Evolutionary conservation across 805 yeast species (phyloP), one percentile per base, ranked within the genome.

Genomic region (Lachancea mirantina): DNA sequence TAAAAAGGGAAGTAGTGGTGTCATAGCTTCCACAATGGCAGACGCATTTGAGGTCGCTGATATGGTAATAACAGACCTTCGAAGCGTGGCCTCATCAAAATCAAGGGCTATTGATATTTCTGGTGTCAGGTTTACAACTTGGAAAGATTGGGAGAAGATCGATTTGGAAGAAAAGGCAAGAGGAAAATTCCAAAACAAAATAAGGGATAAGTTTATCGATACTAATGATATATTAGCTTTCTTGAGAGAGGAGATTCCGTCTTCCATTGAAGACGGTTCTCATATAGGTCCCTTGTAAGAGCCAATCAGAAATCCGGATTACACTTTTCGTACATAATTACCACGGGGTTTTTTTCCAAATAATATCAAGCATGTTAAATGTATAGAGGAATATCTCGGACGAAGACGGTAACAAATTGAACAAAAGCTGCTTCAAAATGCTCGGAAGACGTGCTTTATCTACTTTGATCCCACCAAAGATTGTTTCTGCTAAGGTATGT

Each of bases 401-500:
- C n/a, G n/a, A n/a, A n/a, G n/a, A n/a, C n/a, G n/a, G n/a, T n/a
- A n/a, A n/a, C n/a, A n/a, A n/a, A n/a, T n/a, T n/a, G n/a, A n/a
- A n/a, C n/a, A n/a, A n/a, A n/a, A n/a, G n/a, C n/a, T n/a, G n/a
- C n/a, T n/a, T n/a, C n/a, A n/a, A n/a, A n/a, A 82, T 78, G 70
- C 72, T 87, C 65, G 71, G 78, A 57, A 88, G 84, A 79, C 88
- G 98, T 70, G 80, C 80, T 53, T 74, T 89, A 64, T 87, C 97
- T 47, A 82, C 96, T 56, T 74, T 89, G 70, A 88, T 89, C 59
- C 98, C 98, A 52, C 98, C 98, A 63, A 89, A 89, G 89, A 79
- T 89, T 59, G 96, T 96, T 37, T 87, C 96, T 43, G 92, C 95
- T 28, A 74, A 79, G 66, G 89, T 81, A 74, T 53, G 88, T 72